Evolutionary conservation across 352 stramenopile species (phyloP), one percentile per base, ranked within the genome.

Genomic region (Globisporangium barbulae): DNA sequence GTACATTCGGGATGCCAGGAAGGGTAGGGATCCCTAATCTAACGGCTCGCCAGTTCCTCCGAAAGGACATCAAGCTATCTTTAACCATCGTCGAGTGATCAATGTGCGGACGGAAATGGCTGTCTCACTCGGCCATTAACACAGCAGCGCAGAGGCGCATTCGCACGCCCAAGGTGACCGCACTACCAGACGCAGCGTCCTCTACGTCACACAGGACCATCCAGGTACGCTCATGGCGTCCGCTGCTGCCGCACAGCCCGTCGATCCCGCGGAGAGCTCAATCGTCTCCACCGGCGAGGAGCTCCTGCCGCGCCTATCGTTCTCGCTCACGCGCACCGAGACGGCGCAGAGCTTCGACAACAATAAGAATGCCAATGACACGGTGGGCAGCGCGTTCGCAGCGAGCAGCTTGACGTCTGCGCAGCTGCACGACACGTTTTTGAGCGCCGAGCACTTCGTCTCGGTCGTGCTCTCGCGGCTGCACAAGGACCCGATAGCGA

Each of bases 381-480:
- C 21, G 13, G 37, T 35, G 21, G 48, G 30, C 39, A 35, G 21
- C 10, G 30, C 13, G 28, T 50, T 57, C 48, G 10, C 30, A 19
- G 28, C 50, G 35, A 28, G 21, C 19, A 19, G 4, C 22, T 50
- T 65, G 48, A 59, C 60, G 39, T 19, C 50, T 7, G 31, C 52
- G 28, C 60, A 66, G 50, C 22, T 66, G 12, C 60, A 66, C 50
- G 60, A 66, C 19, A 66, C 60, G 60, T 66, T 66, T 21, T 41
- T 60, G 39, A 55, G 52, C 41, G 82, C 82, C 25, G 74, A 85
- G 61, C 75, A 83, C 41, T 86, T 91, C 25, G 80, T 85, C 21
- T 30, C 74, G 1, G 79, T 75, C 9, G 78, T 86, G 63, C 68
- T 88, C 28, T 89, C 79, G 35, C 74, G 80, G 22, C 66, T 91